Base-by-base conservation (phyloP, 2,329 filamentous ascomycete species). In the Epichloe glyceriae region DNA sequence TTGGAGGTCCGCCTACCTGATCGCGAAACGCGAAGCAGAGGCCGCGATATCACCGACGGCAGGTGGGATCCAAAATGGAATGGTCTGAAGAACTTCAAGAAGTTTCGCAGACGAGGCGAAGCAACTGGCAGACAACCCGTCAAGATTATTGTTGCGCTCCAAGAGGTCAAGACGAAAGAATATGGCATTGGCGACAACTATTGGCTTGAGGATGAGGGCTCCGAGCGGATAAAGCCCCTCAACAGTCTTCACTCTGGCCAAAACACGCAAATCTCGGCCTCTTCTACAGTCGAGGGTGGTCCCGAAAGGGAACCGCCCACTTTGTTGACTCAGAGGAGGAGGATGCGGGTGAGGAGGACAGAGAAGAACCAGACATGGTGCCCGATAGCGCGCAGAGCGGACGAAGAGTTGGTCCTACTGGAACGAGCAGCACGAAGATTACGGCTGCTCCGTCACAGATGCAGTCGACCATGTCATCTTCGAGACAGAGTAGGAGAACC, bases 21-120 rank as follows among this genome's bases (percentile, higher is more conserved):
- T 48, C 54, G 60, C 50, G 52, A 56, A 3, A 51, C 57, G 33
- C 63, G 57, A 50, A 65, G 57, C 54, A 56, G 60, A 54, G 79
- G 82, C n/a, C 68, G 72, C 51, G 74, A 78, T 19, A 64, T 74
- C 43, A 71, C 68, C 1, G 70, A 73, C 42, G 73, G 75, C 5
- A 76, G 87, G 40, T 96, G 91, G 90, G 80, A 96, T 57, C 82
- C 88, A 1, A 76, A 75, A 39, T 98, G 93, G 93, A 95, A 96
- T 62, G 93, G 91, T 0, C 78, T 91, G 42, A 91, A 88, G 67
- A 97, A 98, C 62, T 98, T 95, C 71, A 98, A 98, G 66, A 86
- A 81, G 59, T 98, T 98, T 62, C 74, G 76, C 20, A 74, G 73
- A 50, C 73, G 79, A 49, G 82, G 79, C 22, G 76, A 76, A 19